Base-by-base conservation (phyloP, 1,284 basidiomycete species). In the Omphalotus olearius region DNA sequence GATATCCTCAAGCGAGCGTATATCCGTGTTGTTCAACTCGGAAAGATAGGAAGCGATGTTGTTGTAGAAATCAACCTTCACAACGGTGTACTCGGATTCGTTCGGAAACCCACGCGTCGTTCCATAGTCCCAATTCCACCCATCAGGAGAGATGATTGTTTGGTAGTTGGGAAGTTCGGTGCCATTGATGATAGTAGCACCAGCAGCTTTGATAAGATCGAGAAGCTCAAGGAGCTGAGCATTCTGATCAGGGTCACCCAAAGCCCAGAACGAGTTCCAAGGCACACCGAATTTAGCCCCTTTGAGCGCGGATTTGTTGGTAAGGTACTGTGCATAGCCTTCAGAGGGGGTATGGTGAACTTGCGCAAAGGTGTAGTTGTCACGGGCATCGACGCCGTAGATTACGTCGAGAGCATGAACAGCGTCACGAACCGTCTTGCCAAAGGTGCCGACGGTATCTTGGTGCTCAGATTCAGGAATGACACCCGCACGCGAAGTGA, bases 391-490 rank as follows among this genome's bases (percentile, higher is more conserved):
- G 25, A 62, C 66, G 1, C 78, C 78, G 7, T 72, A 69, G 47
- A 79, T 76, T 6, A 66, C 61, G 9, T 66, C 60, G 7, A 79
- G 69, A 9, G 78, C 62, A 14, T 66, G 57, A 0, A 74, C 75
- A 7, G 70, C 73, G 46, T 80, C 78, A 11, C 70, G 61, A 28
- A 79, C 73, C 4, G 69, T 71, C 38, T 78, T 69, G 30, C 69
- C 66, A 65, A 80, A 75, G 0, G 75, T 71, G 0, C 78, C 78
- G 4, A 76, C 69, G 0, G 74, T 75, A 53, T 80, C 78, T 61
- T 79, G 78, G 55, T 76, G 68, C 38, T 59, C 66, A 6, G 75
- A 76, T 49, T 78, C 75, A 0, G 77, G 78, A 23, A 79, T 70
- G 17, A 79, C 76, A 58, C 72, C 76, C 4, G 74, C 69, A 20